Percentiles rank a stretch among this genome's conserved stretches.
Conservation (phyloP, 1,139 yeast species). For the Yamadazyma epiphylla region DNA sequence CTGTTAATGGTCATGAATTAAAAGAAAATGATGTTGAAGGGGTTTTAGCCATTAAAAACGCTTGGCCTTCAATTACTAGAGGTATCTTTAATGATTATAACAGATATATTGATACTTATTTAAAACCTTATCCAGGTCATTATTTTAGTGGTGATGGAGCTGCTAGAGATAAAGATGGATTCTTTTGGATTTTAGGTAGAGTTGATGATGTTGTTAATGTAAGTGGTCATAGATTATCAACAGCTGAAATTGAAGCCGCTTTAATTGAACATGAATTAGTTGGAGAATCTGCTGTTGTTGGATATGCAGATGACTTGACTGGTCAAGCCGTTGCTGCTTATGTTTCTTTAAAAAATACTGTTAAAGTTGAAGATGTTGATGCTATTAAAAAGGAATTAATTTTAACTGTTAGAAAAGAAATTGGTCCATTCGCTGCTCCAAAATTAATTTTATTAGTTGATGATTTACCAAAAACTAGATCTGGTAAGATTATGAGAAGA, state of each 20-base stretch:
- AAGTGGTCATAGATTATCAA: slow-evolving; percentile 94
- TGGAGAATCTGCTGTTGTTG: slow-evolving; percentile 93
- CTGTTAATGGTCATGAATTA: slow-evolving; percentile 81
- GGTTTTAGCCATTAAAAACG: slow-evolving; percentile 79
- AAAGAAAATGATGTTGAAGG: slow-evolving; percentile 93
- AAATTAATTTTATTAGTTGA: slow-evolving; percentile 81
- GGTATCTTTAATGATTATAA: slow-evolving; percentile 89
- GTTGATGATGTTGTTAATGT: slow-evolving; percentile 98
- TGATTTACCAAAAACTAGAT: slow-evolving; percentile 96
- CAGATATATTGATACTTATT: slow-evolving; percentile 88
- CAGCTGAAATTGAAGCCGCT: slow-evolving; percentile 96
- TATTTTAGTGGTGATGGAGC: slow-evolving; percentile 99
- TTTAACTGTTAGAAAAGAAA: slow-evolving; percentile 85
- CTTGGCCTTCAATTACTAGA: slow-evolving; percentile 99
- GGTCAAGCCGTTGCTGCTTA: slow-evolving; percentile 97
- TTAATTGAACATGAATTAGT: slow-evolving; percentile 76
- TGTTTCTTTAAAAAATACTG: slow-evolving; percentile 70
- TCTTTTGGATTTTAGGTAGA: slow-evolving; percentile 98
- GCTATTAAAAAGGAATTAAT: slow-evolving; percentile 79
- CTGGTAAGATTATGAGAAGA: slow-evolving; percentile 99
- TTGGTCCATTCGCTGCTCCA: slow-evolving; percentile 99
- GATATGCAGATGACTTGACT: slow-evolving; percentile 89
- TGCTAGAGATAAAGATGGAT: slow-evolving; percentile 95
- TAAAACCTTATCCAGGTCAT: slow-evolving; percentile 93
- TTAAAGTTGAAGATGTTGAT: slow-evolving; percentile 47